These are phyloP conservation scores for Vaccinium corymbosum DNA, from an alignment of 148 eudicot species.

Conservation along the genomic window DNA sequence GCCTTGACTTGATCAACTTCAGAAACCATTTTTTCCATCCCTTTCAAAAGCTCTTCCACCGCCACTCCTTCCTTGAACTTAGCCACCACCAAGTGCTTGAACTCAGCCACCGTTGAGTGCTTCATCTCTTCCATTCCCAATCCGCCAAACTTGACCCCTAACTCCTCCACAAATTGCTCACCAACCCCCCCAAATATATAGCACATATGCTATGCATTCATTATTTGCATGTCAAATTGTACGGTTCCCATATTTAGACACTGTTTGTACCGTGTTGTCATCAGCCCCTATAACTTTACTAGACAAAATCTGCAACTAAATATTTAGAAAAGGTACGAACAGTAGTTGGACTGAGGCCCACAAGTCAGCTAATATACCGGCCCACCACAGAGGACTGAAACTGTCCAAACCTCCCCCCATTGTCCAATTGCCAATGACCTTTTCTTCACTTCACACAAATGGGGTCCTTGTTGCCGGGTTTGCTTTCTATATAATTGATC, in stretches of 20 bases:
- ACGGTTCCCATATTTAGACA: not conserved
- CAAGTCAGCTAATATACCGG: not conserved
- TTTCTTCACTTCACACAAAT: not conserved
- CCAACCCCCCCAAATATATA: slow-evolving; percentile 11
- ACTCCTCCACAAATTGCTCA: not conserved
- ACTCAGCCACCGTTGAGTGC: slow-evolving; percentile 76
- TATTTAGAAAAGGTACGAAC: not conserved
- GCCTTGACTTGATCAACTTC: slow-evolving; percentile 59
- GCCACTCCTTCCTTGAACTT: slow-evolving; percentile 82
- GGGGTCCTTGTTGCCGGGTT: too few species aligned
- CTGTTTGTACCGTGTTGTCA: not conserved
- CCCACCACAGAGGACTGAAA: not conserved
- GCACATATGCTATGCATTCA: not conserved
- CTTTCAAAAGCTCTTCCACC: slow-evolving; percentile 67
- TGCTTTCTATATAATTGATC: too few species aligned
- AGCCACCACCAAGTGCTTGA: slow-evolving; percentile 83
- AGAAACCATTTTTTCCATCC: slow-evolving; percentile 66
- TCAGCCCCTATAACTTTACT: slow-evolving; percentile 19
- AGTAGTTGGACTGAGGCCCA: not conserved
- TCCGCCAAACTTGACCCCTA: not conserved
- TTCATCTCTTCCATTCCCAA: slow-evolving; percentile 29
- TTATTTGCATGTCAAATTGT: slow-evolving; percentile 15
- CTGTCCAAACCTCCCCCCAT: not conserved
- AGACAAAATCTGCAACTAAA: slow-evolving; percentile 25
- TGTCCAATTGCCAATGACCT: not conserved